Evolutionary conservation across 2,329 filamentous ascomycete genomes (phyloP).

Genomic region (Monilinia fructicola): DNA sequence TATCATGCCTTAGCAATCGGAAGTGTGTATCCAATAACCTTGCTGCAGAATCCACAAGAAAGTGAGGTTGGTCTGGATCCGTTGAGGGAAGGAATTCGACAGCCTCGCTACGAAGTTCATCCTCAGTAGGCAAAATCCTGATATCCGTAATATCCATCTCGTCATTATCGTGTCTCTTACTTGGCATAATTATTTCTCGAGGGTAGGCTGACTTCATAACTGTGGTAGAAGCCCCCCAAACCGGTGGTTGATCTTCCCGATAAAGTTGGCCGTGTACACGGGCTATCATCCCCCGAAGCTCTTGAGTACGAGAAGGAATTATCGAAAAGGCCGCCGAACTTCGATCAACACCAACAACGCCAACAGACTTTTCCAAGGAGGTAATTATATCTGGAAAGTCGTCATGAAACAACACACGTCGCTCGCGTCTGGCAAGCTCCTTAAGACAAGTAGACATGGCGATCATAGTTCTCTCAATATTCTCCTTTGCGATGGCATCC

Average conservation of each 20-base stretch:
- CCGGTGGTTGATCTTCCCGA: neutral
- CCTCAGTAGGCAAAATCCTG: slow-evolving; percentile 39
- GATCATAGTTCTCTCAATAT: neutral
- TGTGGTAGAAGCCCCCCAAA: slow-evolving; percentile 4
- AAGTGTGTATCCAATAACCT: slow-evolving; percentile 32
- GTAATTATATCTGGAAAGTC: neutral
- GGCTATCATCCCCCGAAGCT: slow-evolving; percentile 12
- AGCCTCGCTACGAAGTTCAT: slow-evolving; percentile 36
- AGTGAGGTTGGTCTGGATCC: slow-evolving; percentile 22
- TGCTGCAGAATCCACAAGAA: neutral
- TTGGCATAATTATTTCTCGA: slow-evolving; percentile 9
- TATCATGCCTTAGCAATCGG: slow-evolving; percentile 38
- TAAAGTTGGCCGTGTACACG: slow-evolving; percentile 1
- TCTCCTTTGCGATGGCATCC: neutral
- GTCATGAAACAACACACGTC: slow-evolving; percentile 12
- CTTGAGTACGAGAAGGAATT: neutral
- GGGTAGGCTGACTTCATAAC: slow-evolving; percentile 15
- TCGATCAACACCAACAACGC: neutral
- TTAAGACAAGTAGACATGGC: slow-evolving; percentile 10
- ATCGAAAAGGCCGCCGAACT: neutral
- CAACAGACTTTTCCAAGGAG: neutral
- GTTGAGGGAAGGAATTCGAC: slow-evolving; percentile 32
- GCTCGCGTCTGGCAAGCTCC: slow-evolving; percentile 18
- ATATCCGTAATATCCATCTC: slow-evolving; percentile 41
- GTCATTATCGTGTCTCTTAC: slow-evolving; percentile 13